A percentile compares a stretch with the other conserved stretches of the same genome.
These are phyloP conservation scores for Quercus rubra DNA, from an alignment of 306 rosid genomes.

Conservation along the genomic window DNA sequence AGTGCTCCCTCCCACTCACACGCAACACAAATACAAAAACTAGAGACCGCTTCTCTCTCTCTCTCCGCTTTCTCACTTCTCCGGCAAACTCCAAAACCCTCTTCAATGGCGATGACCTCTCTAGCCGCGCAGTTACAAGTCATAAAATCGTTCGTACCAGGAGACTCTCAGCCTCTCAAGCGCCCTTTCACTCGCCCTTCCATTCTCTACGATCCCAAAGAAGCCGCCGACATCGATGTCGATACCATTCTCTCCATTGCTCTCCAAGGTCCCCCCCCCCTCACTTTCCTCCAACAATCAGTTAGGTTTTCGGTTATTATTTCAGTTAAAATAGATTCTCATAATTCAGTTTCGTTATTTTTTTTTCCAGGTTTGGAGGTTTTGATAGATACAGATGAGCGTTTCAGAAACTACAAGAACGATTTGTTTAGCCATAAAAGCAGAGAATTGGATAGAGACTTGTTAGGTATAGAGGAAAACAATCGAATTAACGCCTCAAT, in stretches of 20 bases:
- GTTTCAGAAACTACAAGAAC: conserved; percentile 58
- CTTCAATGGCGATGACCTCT: conserved; percentile 28
- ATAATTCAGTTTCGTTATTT: background rate
- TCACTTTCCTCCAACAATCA: too few relatives aligned
- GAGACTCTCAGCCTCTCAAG: conserved; percentile 51
- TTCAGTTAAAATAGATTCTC: background rate
- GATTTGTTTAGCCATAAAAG: conserved; percentile 63
- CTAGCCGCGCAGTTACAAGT: conserved; percentile 64
- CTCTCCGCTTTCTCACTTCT: background rate
- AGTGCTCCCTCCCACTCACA: background rate
- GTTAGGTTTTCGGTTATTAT: background rate
- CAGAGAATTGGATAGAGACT: conserved; percentile 77
- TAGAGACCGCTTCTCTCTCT: background rate
- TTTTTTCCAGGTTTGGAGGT: conserved; percentile 77
- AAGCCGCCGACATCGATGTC: conserved; percentile 69
- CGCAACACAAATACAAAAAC: too few relatives aligned
- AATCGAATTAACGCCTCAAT: conserved; percentile 53
- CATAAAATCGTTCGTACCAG: conserved; percentile 43
- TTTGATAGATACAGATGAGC: conserved; percentile 57
- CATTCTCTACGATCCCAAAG: conserved; percentile 66
- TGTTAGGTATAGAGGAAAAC: conserved; percentile 62
- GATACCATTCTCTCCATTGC: conserved; percentile 56
- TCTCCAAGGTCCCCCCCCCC: conserved; percentile 42
- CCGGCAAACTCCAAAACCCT: background rate
- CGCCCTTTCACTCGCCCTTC: conserved; percentile 85